Percentiles rank a stretch among this genome's conserved stretches.
These are phyloP conservation scores for Magnaporthiopsis incrustans DNA, from an alignment of 2,329 filamentous ascomycete genomes.

Conservation along the genomic window DNA sequence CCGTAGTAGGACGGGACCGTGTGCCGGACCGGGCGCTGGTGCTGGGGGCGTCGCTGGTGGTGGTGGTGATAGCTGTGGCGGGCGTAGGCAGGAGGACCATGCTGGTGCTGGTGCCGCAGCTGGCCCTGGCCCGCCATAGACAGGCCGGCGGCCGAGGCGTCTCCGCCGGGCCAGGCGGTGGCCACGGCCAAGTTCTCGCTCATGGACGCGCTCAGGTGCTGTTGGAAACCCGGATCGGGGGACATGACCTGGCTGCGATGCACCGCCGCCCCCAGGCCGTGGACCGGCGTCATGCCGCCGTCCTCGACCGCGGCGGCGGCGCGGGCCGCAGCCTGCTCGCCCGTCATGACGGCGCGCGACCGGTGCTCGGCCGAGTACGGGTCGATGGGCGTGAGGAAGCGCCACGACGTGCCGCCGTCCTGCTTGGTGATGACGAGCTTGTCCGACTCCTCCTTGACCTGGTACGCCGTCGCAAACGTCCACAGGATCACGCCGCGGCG, in stretches of 20 bases:
- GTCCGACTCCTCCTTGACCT: constrained; percentile 19
- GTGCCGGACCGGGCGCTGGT: not conserved
- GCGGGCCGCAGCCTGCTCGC: constrained; percentile 11
- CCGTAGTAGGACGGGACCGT: constrained; percentile 4
- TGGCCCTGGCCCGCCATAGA: not conserved
- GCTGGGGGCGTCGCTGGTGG: not conserved
- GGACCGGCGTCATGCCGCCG: constrained; percentile 8
- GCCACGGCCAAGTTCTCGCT: constrained; percentile 46
- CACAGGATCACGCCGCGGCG: constrained; percentile 55
- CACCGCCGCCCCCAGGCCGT: constrained; percentile 4
- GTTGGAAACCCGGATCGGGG: constrained; percentile 40
- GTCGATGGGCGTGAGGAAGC: constrained; percentile 53
- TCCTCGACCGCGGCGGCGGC: constrained; percentile 1
- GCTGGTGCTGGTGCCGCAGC: constrained; percentile 12
- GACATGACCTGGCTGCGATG: constrained; percentile 42
- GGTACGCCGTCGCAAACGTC: constrained; percentile 50
- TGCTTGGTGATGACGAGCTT: constrained; percentile 37
- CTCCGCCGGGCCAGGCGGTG: constrained; percentile 21
- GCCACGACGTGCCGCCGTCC: constrained; percentile 46
- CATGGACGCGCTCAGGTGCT: constrained; percentile 47
- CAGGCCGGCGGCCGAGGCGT: not conserved
- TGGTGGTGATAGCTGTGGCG: constrained; percentile 9
- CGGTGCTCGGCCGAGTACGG: constrained; percentile 52
- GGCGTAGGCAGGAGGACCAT: not conserved
- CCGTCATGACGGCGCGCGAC: constrained; percentile 32